Percentiles rank a stretch among this genome's conserved stretches.
Conservation (phyloP, 345 rosid species). For the Brassica napus region DNA sequence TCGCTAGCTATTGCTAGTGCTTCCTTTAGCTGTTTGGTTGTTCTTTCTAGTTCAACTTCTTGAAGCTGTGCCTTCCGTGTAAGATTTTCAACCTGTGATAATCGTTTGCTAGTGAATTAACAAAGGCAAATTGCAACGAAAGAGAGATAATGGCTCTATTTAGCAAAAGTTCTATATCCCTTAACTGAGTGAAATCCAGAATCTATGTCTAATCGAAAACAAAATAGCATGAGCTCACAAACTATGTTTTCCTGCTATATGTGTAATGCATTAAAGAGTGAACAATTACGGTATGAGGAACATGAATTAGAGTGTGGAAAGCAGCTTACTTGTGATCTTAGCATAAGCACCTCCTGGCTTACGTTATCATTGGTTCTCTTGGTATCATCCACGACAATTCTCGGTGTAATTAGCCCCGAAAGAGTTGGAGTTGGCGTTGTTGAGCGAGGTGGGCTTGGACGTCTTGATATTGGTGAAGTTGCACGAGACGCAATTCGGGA, state of each 20-base stretch:
- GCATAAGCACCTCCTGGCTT: constrained; percentile 81
- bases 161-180: neutral
- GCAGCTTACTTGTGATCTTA: constrained; percentile 77
- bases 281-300: neutral
- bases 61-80: constrained; percentile 81
- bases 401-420: constrained; percentile 88
- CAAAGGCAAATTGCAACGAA: neutral
- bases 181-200: neutral
- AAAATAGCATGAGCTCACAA: constrained; percentile 2
- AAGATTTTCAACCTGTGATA: constrained; percentile 83
- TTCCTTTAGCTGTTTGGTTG: constrained; percentile 86
- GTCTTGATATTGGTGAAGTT: constrained; percentile 95
- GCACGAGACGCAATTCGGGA: constrained; percentile 98
- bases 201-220: neutral
- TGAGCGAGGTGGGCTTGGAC: constrained; percentile 96
- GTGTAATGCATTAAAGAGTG: neutral
- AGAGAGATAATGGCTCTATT: neutral
- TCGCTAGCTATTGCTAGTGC: constrained; percentile 83
- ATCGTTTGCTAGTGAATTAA: constrained; percentile 5
- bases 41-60: constrained; percentile 88
- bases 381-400: constrained; percentile 66
- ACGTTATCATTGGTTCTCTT: constrained; percentile 72
- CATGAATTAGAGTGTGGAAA: constrained; percentile 12
- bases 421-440: constrained; percentile 98
- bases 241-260: constrained; percentile 12